Conservation (phyloP, 805 yeast genomes). For the Kluyveromyces nonfermentans region DNA sequence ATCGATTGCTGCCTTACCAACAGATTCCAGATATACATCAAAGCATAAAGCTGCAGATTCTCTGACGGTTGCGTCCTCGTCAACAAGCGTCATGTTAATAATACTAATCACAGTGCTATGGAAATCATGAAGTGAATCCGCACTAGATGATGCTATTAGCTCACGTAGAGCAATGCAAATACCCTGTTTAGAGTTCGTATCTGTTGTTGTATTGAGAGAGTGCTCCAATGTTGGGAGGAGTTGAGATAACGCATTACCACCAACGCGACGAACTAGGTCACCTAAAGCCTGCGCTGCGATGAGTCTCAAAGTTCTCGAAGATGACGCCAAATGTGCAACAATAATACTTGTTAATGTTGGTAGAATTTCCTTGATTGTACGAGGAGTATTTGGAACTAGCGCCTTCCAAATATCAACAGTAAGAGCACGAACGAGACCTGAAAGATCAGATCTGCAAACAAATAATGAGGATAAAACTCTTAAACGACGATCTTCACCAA, state of each 20-base stretch:
- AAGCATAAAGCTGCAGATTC: constrained; percentile 88
- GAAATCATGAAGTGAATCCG: constrained; percentile 50
- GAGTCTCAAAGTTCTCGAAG: constrained; percentile 66
- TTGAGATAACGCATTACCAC: constrained; percentile 75
- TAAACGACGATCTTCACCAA: constrained; percentile 86
- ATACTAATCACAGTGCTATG: constrained; percentile 64
- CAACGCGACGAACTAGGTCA: constrained; percentile 89
- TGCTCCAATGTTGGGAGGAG: constrained; percentile 76
- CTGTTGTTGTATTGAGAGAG: constrained; percentile 47
- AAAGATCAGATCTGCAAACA: constrained; percentile 86
- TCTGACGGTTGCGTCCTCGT: constrained; percentile 63
- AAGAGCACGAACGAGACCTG: constrained; percentile 79
- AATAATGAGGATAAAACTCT: constrained; percentile 77
- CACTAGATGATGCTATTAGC: constrained; percentile 64
- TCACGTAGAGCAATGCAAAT: constrained; percentile 89
- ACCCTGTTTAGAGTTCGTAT: constrained; percentile 88
- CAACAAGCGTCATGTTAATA: constrained; percentile 71
- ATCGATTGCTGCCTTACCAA: constrained; percentile 82
- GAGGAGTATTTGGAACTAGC: constrained; percentile 90
- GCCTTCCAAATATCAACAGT: constrained; percentile 96
- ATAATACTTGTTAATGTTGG: constrained; percentile 75
- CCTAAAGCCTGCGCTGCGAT: constrained; percentile 93
- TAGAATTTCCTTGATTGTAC: constrained; percentile 83
- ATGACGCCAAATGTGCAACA: constrained; percentile 74
- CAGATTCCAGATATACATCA: constrained; percentile 71